Base-by-base conservation (phyloP, 257 asterid genomes). In the Handroanthus guayacan region DNA sequence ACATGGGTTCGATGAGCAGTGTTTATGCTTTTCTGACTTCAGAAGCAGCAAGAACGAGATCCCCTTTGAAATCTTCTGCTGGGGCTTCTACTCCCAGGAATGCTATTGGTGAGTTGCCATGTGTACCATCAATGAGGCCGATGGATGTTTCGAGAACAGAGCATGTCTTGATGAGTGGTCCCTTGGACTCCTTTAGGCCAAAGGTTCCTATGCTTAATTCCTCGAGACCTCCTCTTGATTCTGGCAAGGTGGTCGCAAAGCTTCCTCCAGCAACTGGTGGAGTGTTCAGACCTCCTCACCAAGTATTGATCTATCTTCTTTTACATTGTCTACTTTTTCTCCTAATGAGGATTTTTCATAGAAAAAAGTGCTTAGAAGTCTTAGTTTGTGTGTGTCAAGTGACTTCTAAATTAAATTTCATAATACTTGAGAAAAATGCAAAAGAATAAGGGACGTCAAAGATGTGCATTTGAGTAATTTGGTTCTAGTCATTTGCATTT, bases 251-350 rank as follows among this genome's bases (percentile, higher is more conserved):
- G 60, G 73, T 75, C 38, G 25, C 44, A 6, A 80, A 79, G 76
- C 67, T 75, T 72, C 78, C 86, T 9, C 74, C 88, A 8, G 81
- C 84, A 63, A 69, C 86, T 61, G 79, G 87, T 82, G 82, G 85
- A 78, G 78, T 85, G 74, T 70, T 77, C 39, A 79, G 69, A 74
- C 51, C 83, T 72, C 62, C 83, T 37, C 63, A 74, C 78, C 80
- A 78, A 16, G 97, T 91, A 86, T 16, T 56, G 54, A 63, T 83
- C 69, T 13, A 55, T 75, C n/a, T 63, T 67, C 69, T 77, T 58
- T 74, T 57, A 16, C 54, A 25, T 34, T 20, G 10, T 17, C 13
- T 58, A 5, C 18, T 6, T 61, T 34, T 63, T 69, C 14, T 82
- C 68, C 65, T 47, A 51, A 50, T 63, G 48, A 25, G 37, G 56